phyloP scores from a whole-genome alignment of 1,284 basidiomycete species.

The Abortiporus biennis region DNA sequence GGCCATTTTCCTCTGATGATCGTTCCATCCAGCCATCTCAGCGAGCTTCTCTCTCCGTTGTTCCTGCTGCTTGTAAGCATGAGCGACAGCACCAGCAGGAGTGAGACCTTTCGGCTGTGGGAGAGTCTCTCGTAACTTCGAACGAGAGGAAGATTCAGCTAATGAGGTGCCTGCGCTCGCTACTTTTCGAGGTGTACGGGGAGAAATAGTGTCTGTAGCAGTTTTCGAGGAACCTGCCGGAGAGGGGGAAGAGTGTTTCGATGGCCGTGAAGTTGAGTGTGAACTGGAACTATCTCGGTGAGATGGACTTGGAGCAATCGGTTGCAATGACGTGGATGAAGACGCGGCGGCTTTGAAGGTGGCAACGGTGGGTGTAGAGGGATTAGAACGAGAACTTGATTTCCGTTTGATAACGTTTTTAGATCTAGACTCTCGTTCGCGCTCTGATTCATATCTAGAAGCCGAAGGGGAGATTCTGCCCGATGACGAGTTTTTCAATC shows the following conservation, averaged over 20 bases:
- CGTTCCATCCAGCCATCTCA: constrained; percentile 19
- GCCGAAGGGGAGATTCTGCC: constrained; percentile 6
- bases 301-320: not conserved
- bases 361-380: constrained; percentile 16
- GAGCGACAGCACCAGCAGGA: constrained; percentile 49
- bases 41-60: constrained; percentile 26
- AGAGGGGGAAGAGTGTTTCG: constrained; percentile 1
- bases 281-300: not conserved
- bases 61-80: constrained; percentile 53
- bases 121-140: constrained; percentile 3
- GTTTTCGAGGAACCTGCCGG: not conserved
- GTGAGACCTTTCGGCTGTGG: constrained; percentile 32
- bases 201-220: not conserved
- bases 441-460: constrained; percentile 3
- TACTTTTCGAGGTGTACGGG: not conserved
- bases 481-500: constrained; percentile 5
- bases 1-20: constrained; percentile 4
- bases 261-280: constrained; percentile 10
- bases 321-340: no score
- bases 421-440: constrained; percentile 17
- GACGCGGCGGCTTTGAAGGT: constrained; percentile 11
- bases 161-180: constrained; percentile 9
- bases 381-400: constrained; percentile 29
- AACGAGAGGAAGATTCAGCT: constrained; percentile 8
- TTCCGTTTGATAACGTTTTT: constrained; percentile 43